Evolutionary conservation across 345 rosid genomes (phyloP), one percentile per base, ranked within the genome.

Genomic region (Leavenworthia alabamica): DNA sequence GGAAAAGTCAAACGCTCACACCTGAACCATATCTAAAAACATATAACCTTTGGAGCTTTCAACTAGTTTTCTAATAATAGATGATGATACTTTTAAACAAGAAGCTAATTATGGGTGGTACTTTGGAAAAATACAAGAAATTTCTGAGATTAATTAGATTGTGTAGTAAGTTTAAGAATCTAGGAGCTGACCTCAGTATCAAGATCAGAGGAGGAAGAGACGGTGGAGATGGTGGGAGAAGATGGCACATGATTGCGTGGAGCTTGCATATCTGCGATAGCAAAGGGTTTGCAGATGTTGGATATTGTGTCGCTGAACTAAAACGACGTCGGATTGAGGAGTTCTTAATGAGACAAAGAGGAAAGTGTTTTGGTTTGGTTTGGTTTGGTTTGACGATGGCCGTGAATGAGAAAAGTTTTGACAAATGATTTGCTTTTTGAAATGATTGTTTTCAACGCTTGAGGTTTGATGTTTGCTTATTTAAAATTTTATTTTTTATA

Each of bases 141-240:
- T n/a, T n/a, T n/a, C n/a, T n/a, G n/a, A n/a, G n/a, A n/a, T n/a
- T n/a, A n/a, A n/a, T n/a, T n/a, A n/a, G n/a, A n/a, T n/a, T n/a
- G 2, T 50, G n/a, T 37, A 16, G 0, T 35, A 46, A 48, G 8
- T 4, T 8, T 14, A 28, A n/a, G 48, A 57, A 8, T 42, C 0
- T 17, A 3, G 8, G 33, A 47, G 37, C 59, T n/a, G 54, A 88
- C 98, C 95, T 88, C 95, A 6, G 96, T 83, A 75, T 86, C 96
- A 68, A 91, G 96, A 88, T 91, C 98, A 71, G 95, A 91, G 73
- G 95, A 91, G 69, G 96, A 91, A 58, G 95, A 86, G 23, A 76
- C 24, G 78, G 96, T 87, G 43, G 96, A 87, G 64, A 72, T 75
- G 54, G 93, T 79, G 5, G 97, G 97, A 43, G 95, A 90, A 10